Conservation (phyloP, 805 yeast species). For the Candida sithepensis region DNA sequence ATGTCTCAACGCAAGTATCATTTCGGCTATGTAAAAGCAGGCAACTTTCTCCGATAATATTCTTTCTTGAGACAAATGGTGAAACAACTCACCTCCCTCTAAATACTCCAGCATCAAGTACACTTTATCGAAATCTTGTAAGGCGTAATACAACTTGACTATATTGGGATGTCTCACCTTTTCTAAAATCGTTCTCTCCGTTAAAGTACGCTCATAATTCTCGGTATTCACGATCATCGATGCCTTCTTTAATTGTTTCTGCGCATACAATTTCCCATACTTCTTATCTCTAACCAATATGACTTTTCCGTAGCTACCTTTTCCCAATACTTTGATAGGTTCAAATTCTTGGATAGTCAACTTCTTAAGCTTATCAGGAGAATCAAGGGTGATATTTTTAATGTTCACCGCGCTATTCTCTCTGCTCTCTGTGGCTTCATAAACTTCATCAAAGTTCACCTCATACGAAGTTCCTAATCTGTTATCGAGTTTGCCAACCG, state of each 20-base stretch:
- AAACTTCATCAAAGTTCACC: slow-evolving; percentile 42
- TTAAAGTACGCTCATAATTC: slow-evolving; percentile 71
- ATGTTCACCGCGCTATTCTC: slow-evolving; percentile 11
- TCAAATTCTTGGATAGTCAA: slow-evolving; percentile 54
- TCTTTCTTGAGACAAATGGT: slow-evolving; percentile 48
- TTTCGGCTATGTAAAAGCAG: slow-evolving; percentile 76
- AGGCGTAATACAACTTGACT: slow-evolving; percentile 76
- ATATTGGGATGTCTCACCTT: slow-evolving; percentile 75
- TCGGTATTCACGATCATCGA: slow-evolving; percentile 58
- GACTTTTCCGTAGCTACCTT: slow-evolving; percentile 89
- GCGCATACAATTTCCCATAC: slow-evolving; percentile 72
- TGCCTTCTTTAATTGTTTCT: slow-evolving; percentile 82
- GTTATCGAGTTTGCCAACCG: slow-evolving; percentile 29
- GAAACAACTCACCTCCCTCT: slow-evolving; percentile 84
- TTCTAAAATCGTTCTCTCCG: slow-evolving; percentile 73
- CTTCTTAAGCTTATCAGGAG: slow-evolving; percentile 6
- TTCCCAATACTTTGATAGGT: slow-evolving; percentile 73
- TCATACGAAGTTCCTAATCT: slow-evolving; percentile 48
- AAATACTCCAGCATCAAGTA: slow-evolving; percentile 76
- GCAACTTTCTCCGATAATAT: slow-evolving; percentile 61
- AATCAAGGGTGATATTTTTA: not conserved
- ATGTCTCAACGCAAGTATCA: slow-evolving; percentile 72
- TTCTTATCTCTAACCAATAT: slow-evolving; percentile 63
- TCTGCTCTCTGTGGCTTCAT: slow-evolving; percentile 26
- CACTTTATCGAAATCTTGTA: slow-evolving; percentile 75